Evolutionary conservation across 495 filamentous ascomycete genomes (phyloP).

Genomic region (Penicillium macrosclerotiorum): DNA sequence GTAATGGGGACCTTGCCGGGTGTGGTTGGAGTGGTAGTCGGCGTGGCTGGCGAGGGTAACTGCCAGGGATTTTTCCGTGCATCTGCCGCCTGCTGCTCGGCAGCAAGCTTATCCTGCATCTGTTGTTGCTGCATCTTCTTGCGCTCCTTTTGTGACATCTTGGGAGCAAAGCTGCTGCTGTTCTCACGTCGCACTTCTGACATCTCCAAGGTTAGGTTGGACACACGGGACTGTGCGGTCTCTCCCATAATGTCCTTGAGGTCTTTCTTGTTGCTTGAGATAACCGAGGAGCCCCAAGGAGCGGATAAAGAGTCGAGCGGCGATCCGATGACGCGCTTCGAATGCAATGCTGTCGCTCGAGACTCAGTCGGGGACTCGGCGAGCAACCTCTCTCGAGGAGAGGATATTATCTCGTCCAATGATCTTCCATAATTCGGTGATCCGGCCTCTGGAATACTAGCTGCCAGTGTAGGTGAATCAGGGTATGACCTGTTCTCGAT

Average conservation of each 20-base stretch:
- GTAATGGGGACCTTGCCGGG: conserved; percentile 19
- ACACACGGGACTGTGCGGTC: conserved; percentile 58
- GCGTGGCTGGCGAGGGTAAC: conserved; percentile 31
- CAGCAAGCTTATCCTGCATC: conserved; percentile 51
- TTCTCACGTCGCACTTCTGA: conserved; percentile 43
- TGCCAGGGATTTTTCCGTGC: conserved; percentile 73
- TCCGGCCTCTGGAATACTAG: conserved; percentile 28
- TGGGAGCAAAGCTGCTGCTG: conserved; percentile 33
- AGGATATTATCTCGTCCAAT: conserved; percentile 37
- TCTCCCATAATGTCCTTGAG: conserved; percentile 85
- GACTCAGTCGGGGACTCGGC: conserved; percentile 32
- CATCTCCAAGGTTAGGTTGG: conserved; percentile 72
- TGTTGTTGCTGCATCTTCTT: conserved; percentile 76
- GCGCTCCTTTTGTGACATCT: conserved; percentile 88
- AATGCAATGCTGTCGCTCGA: conserved; percentile 21
- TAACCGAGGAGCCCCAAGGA: conserved; percentile 61
- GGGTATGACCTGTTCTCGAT: conserved; percentile 22
- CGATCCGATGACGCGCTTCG: conserved; percentile 18
- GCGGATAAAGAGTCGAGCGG: conserved; percentile 13
- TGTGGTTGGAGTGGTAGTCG: conserved; percentile 15
- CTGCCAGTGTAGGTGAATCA: conserved; percentile 28
- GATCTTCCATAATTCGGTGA: conserved; percentile 32
- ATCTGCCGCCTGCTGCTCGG: conserved; percentile 47
- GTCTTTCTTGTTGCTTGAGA: conserved; percentile 64
- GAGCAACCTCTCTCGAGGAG: conserved; percentile 17